These are phyloP conservation scores for Inga leiocalycina DNA, from an alignment of 306 rosid genomes.

Conservation along the genomic window DNA sequence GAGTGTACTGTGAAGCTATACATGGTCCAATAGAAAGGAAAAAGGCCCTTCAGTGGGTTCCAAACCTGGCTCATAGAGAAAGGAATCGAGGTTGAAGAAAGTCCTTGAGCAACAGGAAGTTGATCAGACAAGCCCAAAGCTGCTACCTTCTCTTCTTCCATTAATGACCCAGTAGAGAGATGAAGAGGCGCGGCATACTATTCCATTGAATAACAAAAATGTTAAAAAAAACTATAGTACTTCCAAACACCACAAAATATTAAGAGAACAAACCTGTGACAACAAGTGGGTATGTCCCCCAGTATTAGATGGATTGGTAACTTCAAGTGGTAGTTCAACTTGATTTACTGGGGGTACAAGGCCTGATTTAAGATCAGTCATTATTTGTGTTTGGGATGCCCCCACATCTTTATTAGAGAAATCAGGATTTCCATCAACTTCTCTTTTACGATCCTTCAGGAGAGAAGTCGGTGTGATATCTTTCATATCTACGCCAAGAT, in stretches of 20 bases:
- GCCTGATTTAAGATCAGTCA: constrained; percentile 73
- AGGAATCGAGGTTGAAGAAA: constrained; percentile 61
- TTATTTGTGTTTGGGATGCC: constrained; percentile 77
- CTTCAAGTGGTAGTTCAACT: constrained; percentile 82
- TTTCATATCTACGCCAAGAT: constrained; percentile 91
- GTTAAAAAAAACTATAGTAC: not conserved
- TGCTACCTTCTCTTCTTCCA: constrained; percentile 86
- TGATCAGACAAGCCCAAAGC: constrained; percentile 79
- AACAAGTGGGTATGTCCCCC: constrained; percentile 74
- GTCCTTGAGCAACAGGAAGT: constrained; percentile 83
- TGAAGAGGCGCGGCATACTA: constrained; percentile 88
- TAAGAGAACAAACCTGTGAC: constrained; percentile 72
- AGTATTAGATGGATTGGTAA: constrained; percentile 66
- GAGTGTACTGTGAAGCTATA: not conserved
- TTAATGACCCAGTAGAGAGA: constrained; percentile 67
- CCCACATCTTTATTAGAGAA: constrained; percentile 96
- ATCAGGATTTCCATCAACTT: constrained; percentile 99
- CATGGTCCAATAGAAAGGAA: constrained; percentile 13
- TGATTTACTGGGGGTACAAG: constrained; percentile 77
- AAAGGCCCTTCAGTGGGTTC: not conserved
- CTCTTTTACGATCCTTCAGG: constrained; percentile 88
- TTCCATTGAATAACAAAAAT: constrained; percentile 19
- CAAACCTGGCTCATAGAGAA: constrained; percentile 76
- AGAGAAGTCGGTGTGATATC: constrained; percentile 91
- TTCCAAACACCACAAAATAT: not conserved